These are phyloP conservation scores for Biscutella auriculata DNA, from an alignment of 441 rosid genomes.

Conservation along the genomic window DNA sequence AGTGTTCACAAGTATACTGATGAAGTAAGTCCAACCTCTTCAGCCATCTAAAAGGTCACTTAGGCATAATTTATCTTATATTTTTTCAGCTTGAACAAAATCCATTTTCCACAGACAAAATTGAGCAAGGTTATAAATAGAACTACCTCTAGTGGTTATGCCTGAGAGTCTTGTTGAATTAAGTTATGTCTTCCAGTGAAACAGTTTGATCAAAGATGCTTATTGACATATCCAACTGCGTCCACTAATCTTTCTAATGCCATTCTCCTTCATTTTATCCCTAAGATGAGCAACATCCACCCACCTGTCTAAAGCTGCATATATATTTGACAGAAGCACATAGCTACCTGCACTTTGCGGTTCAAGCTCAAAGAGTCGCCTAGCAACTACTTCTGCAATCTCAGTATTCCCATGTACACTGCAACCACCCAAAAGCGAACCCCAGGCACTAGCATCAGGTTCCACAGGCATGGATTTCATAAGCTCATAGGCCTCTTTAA, in stretches of 20 bases:
- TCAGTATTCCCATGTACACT: constrained; percentile 42
- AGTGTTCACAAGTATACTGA: neutral
- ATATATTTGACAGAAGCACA: constrained; percentile 61
- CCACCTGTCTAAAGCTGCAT: constrained; percentile 71
- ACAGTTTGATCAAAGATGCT: neutral
- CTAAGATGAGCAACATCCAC: constrained; percentile 43
- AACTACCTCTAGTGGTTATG: neutral
- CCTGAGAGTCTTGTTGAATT: neutral
- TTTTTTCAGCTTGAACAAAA: too few relatives aligned
- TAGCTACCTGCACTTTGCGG: constrained; percentile 54
- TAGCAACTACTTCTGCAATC: constrained; percentile 46
- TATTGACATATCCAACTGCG: constrained; percentile 34
- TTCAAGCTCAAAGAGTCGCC: constrained; percentile 46
- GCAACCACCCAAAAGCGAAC: constrained; percentile 73
- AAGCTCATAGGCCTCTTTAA: constrained; percentile 49
- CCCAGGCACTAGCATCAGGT: constrained; percentile 70
- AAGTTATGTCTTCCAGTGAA: neutral
- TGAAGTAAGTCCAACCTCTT: too few relatives aligned
- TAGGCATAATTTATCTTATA: too few relatives aligned
- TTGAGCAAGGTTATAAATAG: neutral
- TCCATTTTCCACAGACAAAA: too few relatives aligned
- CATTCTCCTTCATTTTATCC: constrained; percentile 54
- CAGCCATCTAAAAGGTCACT: too few relatives aligned
- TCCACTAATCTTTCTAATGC: constrained; percentile 51
- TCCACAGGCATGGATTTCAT: constrained; percentile 48